These are phyloP conservation scores for Skeletonema menzelii DNA, from an alignment of 108 stramenopile species.

Conservation along the genomic window DNA sequence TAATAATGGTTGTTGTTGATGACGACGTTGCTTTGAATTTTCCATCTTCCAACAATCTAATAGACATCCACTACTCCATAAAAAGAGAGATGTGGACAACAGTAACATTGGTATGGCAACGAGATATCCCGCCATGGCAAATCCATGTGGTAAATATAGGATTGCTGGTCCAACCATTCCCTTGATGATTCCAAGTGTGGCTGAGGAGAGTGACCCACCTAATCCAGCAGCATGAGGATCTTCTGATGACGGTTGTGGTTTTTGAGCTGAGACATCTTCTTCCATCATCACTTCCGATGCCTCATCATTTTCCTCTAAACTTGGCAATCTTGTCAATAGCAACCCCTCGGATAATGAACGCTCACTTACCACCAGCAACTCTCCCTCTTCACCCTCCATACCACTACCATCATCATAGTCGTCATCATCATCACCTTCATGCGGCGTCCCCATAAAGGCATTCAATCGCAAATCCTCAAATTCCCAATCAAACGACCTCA, in stretches of 20 bases:
- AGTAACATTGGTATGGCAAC: slow-evolving; percentile 55
- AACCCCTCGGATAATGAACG: background rate
- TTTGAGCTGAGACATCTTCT: too few species aligned
- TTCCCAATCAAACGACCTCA: background rate
- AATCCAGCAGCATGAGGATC: slow-evolving; percentile 42
- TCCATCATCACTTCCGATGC: too few species aligned
- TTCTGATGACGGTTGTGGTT: background rate
- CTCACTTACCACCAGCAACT: too few species aligned
- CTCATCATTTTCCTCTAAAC: slow-evolving; percentile 2
- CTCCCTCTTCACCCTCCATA: background rate
- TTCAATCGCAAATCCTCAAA: background rate
- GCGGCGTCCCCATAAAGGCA: background rate
- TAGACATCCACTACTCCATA: slow-evolving; percentile 46
- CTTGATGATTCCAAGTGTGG: slow-evolving; percentile 65
- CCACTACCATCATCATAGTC: background rate
- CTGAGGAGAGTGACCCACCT: slow-evolving; percentile 51
- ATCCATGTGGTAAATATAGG: slow-evolving; percentile 66
- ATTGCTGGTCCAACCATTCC: slow-evolving; percentile 70
- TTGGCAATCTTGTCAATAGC: slow-evolving; percentile 9
- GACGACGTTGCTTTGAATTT: background rate
- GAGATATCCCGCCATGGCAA: slow-evolving; percentile 52
- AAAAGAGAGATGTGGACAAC: slow-evolving; percentile 45
- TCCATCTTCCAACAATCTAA: slow-evolving; percentile 61
- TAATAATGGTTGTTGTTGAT: too few species aligned
- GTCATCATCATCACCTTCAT: background rate